Percentiles rank a stretch among this genome's conserved stretches.
phyloP scores from a whole-genome alignment of 164 flowering plant species.

The Chloranthus sessilifolius region DNA sequence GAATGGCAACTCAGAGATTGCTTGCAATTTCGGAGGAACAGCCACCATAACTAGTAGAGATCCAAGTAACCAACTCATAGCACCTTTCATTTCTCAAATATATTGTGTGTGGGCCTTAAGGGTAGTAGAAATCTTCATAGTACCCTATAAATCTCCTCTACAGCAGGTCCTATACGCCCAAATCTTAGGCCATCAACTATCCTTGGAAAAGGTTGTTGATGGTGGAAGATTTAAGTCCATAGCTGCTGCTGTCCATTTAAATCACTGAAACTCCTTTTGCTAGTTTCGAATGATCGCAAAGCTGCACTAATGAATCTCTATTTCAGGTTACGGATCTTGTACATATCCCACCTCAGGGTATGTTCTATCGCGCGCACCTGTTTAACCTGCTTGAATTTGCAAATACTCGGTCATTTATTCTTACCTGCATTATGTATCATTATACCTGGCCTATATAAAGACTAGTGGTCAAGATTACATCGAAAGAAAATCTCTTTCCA shows the following conservation, averaged over 20 bases:
- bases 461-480: background rate
- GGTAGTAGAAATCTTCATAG: too few species aligned
- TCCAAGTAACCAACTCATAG: slow-evolving; percentile 51
- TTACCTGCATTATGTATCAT: too few species aligned
- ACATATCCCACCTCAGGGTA: slow-evolving; percentile 47
- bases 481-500: background rate
- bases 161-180: background rate
- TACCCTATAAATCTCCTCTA: background rate
- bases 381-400: too few species aligned
- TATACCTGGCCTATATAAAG: too few species aligned
- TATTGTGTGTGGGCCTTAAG: too few species aligned
- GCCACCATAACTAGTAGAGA: slow-evolving; percentile 42
- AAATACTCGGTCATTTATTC: too few species aligned
- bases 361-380: too few species aligned
- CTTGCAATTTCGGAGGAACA: slow-evolving; percentile 92
- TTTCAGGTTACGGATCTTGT: slow-evolving; percentile 67
- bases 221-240: too few species aligned
- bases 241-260: too few species aligned
- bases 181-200: background rate
- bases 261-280: too few species aligned
- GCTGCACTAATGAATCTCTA: background rate
- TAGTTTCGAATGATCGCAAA: too few species aligned
- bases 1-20: slow-evolving; percentile 73
- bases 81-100: background rate
- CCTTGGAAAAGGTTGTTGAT: too few species aligned